Evolutionary conservation across 192 early-diverging fungal species (phyloP), one percentile per base, ranked within the genome.

Genomic region (Backusella westeae): DNA sequence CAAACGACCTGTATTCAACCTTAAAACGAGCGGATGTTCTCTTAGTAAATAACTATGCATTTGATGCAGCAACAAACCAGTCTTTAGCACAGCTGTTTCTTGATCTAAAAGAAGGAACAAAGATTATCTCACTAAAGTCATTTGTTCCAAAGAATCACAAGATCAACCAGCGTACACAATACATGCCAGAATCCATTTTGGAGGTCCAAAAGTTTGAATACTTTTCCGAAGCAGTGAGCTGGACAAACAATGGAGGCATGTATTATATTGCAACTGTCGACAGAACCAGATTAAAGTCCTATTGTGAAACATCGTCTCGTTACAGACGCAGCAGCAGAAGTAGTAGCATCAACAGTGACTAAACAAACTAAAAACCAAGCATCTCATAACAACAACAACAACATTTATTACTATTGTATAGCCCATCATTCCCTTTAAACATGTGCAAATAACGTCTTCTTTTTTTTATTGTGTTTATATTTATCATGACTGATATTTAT

Each of bases 41-140:
- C 36, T 90, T 99, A 79, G 95, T 96, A 76, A 98, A 98, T 81
- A 98, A 98, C 82, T 99, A 97, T 75, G 96, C 94, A 14, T 99
- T 98, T 83, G 90, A 92, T 75, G 89, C 93, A 36, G 81, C 84
- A 39, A 85, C 96, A 32, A 99, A 99, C 81, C 94, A 97, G 70
- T 79, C 81, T 14, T 87, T 98, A 67, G 75, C 95, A 56, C 91
- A 93, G 74, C 81, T 93, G 74, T 98, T 99, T 77, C 79, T 99
- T 79, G 96, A 99, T 81, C 85, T 98, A 38, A 95, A 96, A 82
- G 95, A 97, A 59, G 91, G 91, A 21, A 85, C 93, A 12, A 86
- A 90, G 71, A 92, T 98, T 65, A 90, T 99, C 34, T 93, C 93
- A 19, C 85, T 99, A 36, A 88, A 90, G 77, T 89, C 87, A 32